A percentile compares a stretch with the other conserved stretches of the same genome.
phyloP scores from a whole-genome alignment of 345 rosid genomes.

The Gossypioides kirkii region DNA sequence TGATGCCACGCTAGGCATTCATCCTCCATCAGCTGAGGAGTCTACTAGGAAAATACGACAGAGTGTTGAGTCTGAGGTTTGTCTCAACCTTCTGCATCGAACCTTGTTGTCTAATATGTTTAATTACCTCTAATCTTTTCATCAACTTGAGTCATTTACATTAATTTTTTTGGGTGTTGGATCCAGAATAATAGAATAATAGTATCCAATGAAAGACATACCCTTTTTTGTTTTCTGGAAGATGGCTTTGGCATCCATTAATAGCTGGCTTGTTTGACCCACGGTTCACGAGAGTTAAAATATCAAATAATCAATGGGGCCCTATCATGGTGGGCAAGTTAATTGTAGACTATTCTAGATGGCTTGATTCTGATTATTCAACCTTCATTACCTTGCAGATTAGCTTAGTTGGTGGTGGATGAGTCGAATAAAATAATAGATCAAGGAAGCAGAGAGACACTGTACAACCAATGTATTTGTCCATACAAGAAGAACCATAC shows the following conservation, averaged over 20 bases:
- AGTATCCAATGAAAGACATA: neutral
- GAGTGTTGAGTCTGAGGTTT: conserved; percentile 58
- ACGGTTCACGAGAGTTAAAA: neutral
- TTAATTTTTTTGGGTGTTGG: too few relatives aligned
- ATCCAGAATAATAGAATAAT: too few relatives aligned
- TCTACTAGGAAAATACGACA: conserved; percentile 67
- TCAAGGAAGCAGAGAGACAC: neutral
- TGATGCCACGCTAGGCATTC: conserved; percentile 84
- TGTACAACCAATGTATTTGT: neutral
- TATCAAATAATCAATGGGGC: neutral
- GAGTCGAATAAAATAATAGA: neutral
- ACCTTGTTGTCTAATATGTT: neutral
- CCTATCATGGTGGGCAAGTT: neutral
- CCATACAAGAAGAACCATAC: neutral
- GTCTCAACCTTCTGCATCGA: conserved; percentile 15
- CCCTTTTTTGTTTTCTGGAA: neutral
- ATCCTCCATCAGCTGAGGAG: conserved; percentile 92
- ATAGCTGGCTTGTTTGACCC: neutral
- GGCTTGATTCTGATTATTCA: neutral
- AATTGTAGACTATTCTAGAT: neutral
- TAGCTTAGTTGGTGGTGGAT: neutral
- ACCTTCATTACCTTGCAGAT: neutral
- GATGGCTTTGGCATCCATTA: neutral
- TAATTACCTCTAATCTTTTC: neutral
- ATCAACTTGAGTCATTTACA: neutral